Evolutionary conservation across 2,329 filamentous ascomycete genomes (phyloP).

Genomic region (Fusarium newnesense): DNA sequence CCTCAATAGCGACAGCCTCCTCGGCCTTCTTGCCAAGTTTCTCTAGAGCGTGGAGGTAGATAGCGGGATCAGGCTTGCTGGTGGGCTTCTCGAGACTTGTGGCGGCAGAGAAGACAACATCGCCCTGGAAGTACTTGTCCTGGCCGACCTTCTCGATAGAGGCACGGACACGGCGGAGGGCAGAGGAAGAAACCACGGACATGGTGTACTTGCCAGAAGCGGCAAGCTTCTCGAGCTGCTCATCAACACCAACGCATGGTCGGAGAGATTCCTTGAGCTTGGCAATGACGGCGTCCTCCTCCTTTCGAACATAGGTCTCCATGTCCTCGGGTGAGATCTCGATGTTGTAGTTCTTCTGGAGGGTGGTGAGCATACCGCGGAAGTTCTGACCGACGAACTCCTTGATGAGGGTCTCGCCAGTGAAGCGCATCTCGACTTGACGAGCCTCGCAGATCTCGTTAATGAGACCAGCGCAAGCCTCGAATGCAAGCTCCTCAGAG

Average conservation of each 20-base stretch:
- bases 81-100: slow-evolving; percentile 82
- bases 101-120: slow-evolving; percentile 84
- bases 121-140: slow-evolving; percentile 80
- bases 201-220: slow-evolving; percentile 74
- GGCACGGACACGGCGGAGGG: slow-evolving; percentile 80
- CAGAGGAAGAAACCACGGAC: slow-evolving; percentile 84
- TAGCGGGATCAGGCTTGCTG: slow-evolving; percentile 89
- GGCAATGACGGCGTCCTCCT: slow-evolving; percentile 85
- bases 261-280: slow-evolving; percentile 76
- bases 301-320: slow-evolving; percentile 77
- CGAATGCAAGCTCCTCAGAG: slow-evolving; percentile 90
- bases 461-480: slow-evolving; percentile 88
- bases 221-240: slow-evolving; percentile 72
- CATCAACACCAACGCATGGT: slow-evolving; percentile 75
- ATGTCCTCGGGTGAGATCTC: slow-evolving; percentile 74
- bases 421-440: slow-evolving; percentile 74
- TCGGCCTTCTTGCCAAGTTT: slow-evolving; percentile 75
- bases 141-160: slow-evolving; percentile 83
- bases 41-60: slow-evolving; percentile 84
- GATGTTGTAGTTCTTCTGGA: slow-evolving; percentile 82
- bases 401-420: slow-evolving; percentile 78
- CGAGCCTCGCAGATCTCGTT: slow-evolving; percentile 83
- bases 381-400: slow-evolving; percentile 97
- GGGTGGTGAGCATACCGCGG: slow-evolving; percentile 84
- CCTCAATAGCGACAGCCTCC: slow-evolving; percentile 85